phyloP scores from a whole-genome alignment of 495 filamentous ascomycete genomes.

The Aspergillus ostianus region DNA sequence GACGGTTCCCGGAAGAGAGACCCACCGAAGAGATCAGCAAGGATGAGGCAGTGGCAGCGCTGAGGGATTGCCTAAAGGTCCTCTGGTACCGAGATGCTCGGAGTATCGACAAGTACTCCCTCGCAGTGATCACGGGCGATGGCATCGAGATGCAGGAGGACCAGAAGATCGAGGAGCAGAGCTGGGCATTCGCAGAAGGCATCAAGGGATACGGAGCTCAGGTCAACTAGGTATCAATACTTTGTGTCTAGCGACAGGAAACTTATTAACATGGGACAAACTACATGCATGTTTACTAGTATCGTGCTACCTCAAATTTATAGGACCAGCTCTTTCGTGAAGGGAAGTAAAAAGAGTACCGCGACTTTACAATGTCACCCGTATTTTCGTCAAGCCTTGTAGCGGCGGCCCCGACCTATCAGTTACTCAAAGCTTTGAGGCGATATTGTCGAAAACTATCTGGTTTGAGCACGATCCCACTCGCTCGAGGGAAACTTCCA shows the following conservation, averaged over 20 bases:
- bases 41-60: slow-evolving; percentile 74
- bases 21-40: slow-evolving; percentile 64
- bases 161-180: slow-evolving; percentile 77
- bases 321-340: background rate
- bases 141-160: slow-evolving; percentile 76
- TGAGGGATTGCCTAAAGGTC: slow-evolving; percentile 96
- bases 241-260: slow-evolving; percentile 9
- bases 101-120: slow-evolving; percentile 84
- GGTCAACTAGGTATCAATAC: slow-evolving; percentile 43
- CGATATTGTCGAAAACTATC: slow-evolving; percentile 62
- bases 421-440: slow-evolving; percentile 47
- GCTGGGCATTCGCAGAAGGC: slow-evolving; percentile 93
- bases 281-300: slow-evolving; percentile 1
- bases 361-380: background rate
- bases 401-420: background rate
- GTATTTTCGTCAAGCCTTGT: background rate
- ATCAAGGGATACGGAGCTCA: slow-evolving; percentile 79
- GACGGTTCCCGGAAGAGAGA: slow-evolving; percentile 75
- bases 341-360: background rate
- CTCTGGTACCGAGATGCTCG: slow-evolving; percentile 96
- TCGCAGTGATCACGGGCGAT: slow-evolving; percentile 83
- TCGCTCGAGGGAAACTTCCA: slow-evolving; percentile 69
- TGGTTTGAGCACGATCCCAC: slow-evolving; percentile 71
- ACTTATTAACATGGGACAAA: slow-evolving; percentile 13
- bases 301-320: background rate